Evolutionary conservation across 2,329 filamentous ascomycete genomes (phyloP).

Genomic region (Colletotrichum liaoningense): DNA sequence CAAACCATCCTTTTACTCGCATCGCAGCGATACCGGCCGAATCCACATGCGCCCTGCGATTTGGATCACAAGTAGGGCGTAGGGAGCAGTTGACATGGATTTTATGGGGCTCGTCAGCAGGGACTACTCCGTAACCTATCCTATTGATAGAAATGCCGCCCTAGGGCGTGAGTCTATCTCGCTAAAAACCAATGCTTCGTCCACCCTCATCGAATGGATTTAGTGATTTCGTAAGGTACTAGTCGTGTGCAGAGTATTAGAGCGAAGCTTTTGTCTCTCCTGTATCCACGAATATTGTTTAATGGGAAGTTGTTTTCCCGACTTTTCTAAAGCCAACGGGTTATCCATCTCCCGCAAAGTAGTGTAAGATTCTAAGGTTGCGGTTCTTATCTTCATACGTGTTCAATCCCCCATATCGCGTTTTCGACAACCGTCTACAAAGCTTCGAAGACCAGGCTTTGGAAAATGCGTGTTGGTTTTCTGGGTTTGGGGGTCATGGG

Average conservation of each 20-base stretch:
- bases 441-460: neutral
- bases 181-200: neutral
- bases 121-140: neutral
- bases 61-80: neutral
- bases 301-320: too few species aligned
- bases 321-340: too few species aligned
- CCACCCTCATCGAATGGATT: too few species aligned
- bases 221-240: too few species aligned
- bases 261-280: too few species aligned
- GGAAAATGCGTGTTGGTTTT: slow-evolving; percentile 41
- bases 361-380: too few species aligned
- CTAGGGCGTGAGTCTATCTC: slow-evolving; percentile 21
- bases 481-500: slow-evolving; percentile 47
- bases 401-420: too few species aligned
- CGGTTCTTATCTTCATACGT: too few species aligned
- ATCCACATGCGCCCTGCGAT: neutral
- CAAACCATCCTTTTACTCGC: neutral
- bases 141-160: neutral
- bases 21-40: neutral
- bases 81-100: slow-evolving; percentile 22
- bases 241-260: too few species aligned
- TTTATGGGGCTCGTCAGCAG: neutral
- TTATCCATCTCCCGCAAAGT: too few species aligned
- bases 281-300: too few species aligned
- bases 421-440: too few species aligned